Percentiles rank a stretch among this genome's conserved stretches.
Conservation (phyloP, 23 red algal genomes). For the Cyanidiococcus yangmingshanensis region DNA sequence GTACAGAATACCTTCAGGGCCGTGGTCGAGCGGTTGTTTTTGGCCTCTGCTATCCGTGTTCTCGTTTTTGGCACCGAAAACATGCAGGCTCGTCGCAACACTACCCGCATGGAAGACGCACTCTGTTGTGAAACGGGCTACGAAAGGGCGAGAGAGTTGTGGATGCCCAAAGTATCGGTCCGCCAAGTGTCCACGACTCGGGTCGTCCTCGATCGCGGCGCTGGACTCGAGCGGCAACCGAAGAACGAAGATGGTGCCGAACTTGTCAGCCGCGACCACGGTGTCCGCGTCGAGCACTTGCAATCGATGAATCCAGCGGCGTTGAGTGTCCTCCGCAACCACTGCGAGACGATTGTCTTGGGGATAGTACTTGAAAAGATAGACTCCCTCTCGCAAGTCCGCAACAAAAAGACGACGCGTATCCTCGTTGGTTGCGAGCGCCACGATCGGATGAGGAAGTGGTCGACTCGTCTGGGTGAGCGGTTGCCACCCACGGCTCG, state of each 20-base stretch:
- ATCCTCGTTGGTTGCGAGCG: neutral
- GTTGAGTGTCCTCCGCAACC: slow-evolving; percentile 5
- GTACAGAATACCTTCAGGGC: neutral
- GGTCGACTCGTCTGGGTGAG: neutral
- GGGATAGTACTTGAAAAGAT: neutral
- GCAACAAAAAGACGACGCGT: neutral
- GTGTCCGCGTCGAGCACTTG: slow-evolving; percentile 2
- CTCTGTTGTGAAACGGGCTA: neutral
- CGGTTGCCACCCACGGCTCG: neutral
- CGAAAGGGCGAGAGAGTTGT: neutral
- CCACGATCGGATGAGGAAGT: neutral
- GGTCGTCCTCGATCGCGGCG: slow-evolving; percentile 11
- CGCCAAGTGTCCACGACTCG: neutral
- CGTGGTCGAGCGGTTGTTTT: neutral
- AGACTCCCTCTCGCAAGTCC: neutral
- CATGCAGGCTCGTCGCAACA: neutral
- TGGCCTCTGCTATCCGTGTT: no score
- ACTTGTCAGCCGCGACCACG: neutral
- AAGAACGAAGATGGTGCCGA: neutral
- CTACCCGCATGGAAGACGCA: neutral
- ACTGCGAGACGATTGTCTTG: neutral
- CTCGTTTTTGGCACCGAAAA: neutral
- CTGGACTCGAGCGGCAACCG: slow-evolving; percentile 9
- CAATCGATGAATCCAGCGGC: neutral
- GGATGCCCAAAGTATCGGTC: neutral